Evolutionary conservation across 1,284 basidiomycete genomes (phyloP), one percentile per base, ranked within the genome.

Genomic region (Ganoderma meredithae): DNA sequence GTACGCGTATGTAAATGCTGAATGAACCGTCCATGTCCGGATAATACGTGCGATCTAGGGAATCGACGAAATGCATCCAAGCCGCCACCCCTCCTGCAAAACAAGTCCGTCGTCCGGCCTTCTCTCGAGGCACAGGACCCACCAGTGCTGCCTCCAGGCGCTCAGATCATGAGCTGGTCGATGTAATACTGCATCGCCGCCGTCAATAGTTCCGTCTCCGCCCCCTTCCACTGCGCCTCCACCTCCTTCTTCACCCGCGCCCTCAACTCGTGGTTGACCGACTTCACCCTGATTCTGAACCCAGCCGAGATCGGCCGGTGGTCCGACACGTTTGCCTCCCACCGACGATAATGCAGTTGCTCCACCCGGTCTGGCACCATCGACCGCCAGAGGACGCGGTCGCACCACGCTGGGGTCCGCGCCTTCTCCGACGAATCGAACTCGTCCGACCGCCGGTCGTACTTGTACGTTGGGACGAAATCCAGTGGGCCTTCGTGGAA

Each of bases 391-490:
- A 99, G 82, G 27, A 99, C 88, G 8, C 97, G 90, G 79, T 99
- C 97, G 80, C 97, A 99, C 96, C 97, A 99, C 0, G 97, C 95
- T 0, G 97, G 97, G 9, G 91, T 86, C 0, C 97, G 89, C 27
- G 88, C 86, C 79, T 99, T 99, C 77, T 95, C 95, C 1, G 92
- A 95, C 1, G 91, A 84, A 78, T 99, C 97, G 77, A 95, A 99
- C 69, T 90, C 87, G 76, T 88, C 79, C 7, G 94, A 90, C 4
- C 87, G 83, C 1, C 87, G 88, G 78, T 98, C 95, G 81, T 98
- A 99, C 81, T 99, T 99, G 89, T 99, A 99, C 22, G 97, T 99
- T 17, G 97, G 97, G 22, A 87, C 77, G 76, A 97, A 98, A 0
- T 83, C 87, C 71, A 98, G 88, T 0, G 89, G 90, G 0, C 96